phyloP scores from a whole-genome alignment of 1,284 basidiomycete species.

The Fomitopsis betulina region DNA sequence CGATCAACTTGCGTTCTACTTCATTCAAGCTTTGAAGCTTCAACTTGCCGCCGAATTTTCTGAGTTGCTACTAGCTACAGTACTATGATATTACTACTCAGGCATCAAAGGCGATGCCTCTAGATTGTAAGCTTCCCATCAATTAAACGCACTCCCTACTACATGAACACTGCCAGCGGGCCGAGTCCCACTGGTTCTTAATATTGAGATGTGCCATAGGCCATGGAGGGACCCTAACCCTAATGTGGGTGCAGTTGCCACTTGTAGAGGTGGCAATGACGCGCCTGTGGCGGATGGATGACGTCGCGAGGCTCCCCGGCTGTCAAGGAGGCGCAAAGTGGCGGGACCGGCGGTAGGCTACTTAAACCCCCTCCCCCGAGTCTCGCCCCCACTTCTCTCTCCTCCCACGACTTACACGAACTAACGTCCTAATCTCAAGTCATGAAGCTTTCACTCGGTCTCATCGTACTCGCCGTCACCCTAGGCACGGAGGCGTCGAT shows the following conservation, averaged over 20 bases:
- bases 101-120: too few species aligned
- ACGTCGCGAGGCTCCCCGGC: neutral
- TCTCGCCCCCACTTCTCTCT: neutral
- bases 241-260: neutral
- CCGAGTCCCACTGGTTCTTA: too few species aligned
- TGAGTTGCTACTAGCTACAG: too few species aligned
- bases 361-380: neutral
- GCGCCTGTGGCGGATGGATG: neutral
- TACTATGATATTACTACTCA: too few species aligned
- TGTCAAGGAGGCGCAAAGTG: neutral
- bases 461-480: neutral
- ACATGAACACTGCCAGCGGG: too few species aligned
- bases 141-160: too few species aligned
- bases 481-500: neutral
- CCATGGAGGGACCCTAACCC: neutral
- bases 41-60: too few species aligned
- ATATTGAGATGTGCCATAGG: neutral
- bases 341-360: neutral
- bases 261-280: neutral
- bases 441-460: neutral
- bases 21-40: too few species aligned
- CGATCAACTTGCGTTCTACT: too few species aligned
- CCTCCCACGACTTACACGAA: neutral
- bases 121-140: neutral
- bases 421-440: neutral